Percentiles rank a stretch among this genome's conserved stretches.
phyloP scores from a whole-genome alignment of 108 stramenopile genomes.

The Skeletonema menzelii region DNA sequence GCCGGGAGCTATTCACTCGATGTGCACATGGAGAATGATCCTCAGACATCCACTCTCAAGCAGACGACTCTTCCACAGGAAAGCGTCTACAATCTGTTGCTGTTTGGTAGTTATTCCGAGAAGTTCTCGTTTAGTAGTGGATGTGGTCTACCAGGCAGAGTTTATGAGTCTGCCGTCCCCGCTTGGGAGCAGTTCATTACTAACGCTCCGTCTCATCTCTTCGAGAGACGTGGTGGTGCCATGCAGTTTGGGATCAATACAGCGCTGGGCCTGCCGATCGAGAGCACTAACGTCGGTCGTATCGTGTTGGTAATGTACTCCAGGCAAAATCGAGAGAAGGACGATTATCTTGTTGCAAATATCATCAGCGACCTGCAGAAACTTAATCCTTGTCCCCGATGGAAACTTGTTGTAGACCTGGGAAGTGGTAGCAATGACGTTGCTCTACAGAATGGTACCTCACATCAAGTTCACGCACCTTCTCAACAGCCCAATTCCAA shows the following conservation, averaged over 20 bases:
- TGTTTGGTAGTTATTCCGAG: slow-evolving; percentile 82
- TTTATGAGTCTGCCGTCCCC: slow-evolving; percentile 58
- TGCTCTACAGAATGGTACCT: background rate
- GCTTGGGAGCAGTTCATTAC: slow-evolving; percentile 76
- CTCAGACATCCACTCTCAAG: slow-evolving; percentile 7
- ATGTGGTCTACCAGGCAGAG: slow-evolving; percentile 82
- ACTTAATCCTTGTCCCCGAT: slow-evolving; percentile 79
- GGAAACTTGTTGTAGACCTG: slow-evolving; percentile 84
- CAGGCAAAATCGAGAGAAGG: slow-evolving; percentile 48
- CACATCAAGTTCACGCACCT: background rate
- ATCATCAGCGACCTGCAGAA: slow-evolving; percentile 64
- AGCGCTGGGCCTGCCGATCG: slow-evolving; percentile 75
- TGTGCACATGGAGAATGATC: slow-evolving; percentile 16
- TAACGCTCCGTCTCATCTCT: slow-evolving; percentile 62
- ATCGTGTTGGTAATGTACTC: slow-evolving; percentile 78
- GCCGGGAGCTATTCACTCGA: slow-evolving; percentile 61
- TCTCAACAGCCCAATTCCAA: background rate
- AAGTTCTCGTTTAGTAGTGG: slow-evolving; percentile 85
- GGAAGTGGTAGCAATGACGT: slow-evolving; percentile 8
- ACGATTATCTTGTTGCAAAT: slow-evolving; percentile 59
- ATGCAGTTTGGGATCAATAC: slow-evolving; percentile 83
- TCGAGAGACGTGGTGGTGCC: slow-evolving; percentile 83
- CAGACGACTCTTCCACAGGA: slow-evolving; percentile 35
- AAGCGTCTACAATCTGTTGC: slow-evolving; percentile 53
- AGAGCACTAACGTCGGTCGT: slow-evolving; percentile 76